A percentile compares a stretch with the other conserved stretches of the same genome.
Conservation (phyloP, 768 basidiomycete genomes). For the Xanthoconium stramineum region DNA sequence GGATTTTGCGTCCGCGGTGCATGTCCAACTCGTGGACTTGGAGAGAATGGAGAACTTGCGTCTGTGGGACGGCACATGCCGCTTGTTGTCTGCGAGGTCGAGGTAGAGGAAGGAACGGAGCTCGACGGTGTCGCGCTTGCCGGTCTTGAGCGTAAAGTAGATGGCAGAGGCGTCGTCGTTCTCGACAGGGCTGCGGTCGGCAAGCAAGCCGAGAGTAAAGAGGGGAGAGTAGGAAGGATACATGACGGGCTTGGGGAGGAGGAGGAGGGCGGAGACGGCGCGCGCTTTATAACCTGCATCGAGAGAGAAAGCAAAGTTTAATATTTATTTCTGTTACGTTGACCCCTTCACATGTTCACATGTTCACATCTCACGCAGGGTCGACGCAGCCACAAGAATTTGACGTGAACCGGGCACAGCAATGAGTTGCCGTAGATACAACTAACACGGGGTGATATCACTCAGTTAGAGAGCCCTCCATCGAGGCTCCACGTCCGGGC, state of each 20-base stretch:
- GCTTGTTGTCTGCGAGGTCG: conserved; percentile 56
- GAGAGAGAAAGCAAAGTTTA: conserved; percentile 17
- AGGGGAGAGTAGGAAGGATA: conserved; percentile 49
- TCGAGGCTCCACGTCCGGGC: not conserved
- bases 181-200: conserved; percentile 19
- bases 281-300: conserved; percentile 15
- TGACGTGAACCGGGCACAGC: conserved; percentile 4
- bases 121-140: conserved; percentile 36
- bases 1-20: conserved; percentile 10
- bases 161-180: conserved; percentile 37
- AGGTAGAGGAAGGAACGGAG: conserved; percentile 65
- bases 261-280: too few relatives aligned
- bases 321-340: conserved; percentile 9
- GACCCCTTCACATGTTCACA: conserved; percentile 11
- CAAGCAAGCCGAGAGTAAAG: conserved; percentile 61
- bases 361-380: conserved; percentile 6
- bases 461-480: too few relatives aligned
- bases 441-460: not conserved
- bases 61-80: conserved; percentile 37
- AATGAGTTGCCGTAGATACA: conserved; percentile 19
- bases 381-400: conserved; percentile 7
- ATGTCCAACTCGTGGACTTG: conserved; percentile 32
- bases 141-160: conserved; percentile 46
- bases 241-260: conserved; percentile 1
- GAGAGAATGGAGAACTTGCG: conserved; percentile 33